These are phyloP conservation scores for Aureobasidium sp. DNA, from an alignment of 2,329 filamentous ascomycete genomes.

Conservation along the genomic window DNA sequence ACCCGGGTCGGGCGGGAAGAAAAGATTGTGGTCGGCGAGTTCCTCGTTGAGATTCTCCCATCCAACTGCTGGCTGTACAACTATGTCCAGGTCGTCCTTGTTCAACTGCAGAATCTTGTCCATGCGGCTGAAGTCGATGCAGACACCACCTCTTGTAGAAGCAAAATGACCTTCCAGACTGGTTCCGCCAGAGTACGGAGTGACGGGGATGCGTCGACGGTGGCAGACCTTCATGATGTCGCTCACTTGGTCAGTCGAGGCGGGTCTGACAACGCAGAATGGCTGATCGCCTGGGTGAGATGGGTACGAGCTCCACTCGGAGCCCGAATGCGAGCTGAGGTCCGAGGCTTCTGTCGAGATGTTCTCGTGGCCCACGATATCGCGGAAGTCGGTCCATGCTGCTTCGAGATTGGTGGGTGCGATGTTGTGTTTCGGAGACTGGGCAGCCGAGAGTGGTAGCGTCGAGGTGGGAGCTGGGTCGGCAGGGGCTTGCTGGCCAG, in stretches of 20 bases:
- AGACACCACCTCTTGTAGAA: constrained; percentile 73
- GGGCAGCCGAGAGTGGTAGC: constrained; percentile 42
- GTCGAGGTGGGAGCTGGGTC: constrained; percentile 47
- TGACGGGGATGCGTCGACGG: constrained; percentile 71
- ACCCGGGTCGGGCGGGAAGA: constrained; percentile 88
- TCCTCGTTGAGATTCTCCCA: constrained; percentile 83
- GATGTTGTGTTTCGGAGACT: constrained; percentile 48
- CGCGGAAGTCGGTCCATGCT: constrained; percentile 56
- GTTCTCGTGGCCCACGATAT: constrained; percentile 56
- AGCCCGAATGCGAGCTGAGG: constrained; percentile 51
- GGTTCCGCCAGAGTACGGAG: constrained; percentile 80
- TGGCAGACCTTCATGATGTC: constrained; percentile 85
- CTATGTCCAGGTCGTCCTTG: constrained; percentile 57
- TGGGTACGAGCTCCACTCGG: constrained; percentile 56
- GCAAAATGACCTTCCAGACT: constrained; percentile 86
- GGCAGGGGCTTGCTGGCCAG: constrained; percentile 45
- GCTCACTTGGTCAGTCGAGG: constrained; percentile 75
- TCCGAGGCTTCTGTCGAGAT: constrained; percentile 52
- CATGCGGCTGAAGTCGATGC: constrained; percentile 82
- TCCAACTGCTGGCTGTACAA: constrained; percentile 61
- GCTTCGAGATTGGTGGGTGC: constrained; percentile 53
- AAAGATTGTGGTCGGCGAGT: constrained; percentile 63
- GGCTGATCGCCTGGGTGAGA: constrained; percentile 37
- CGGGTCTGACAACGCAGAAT: constrained; percentile 66
- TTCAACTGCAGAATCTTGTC: constrained; percentile 71